Evolutionary conservation across 352 stramenopile genomes (phyloP).

Genomic region (Phytophthora macrochlamydospora): DNA sequence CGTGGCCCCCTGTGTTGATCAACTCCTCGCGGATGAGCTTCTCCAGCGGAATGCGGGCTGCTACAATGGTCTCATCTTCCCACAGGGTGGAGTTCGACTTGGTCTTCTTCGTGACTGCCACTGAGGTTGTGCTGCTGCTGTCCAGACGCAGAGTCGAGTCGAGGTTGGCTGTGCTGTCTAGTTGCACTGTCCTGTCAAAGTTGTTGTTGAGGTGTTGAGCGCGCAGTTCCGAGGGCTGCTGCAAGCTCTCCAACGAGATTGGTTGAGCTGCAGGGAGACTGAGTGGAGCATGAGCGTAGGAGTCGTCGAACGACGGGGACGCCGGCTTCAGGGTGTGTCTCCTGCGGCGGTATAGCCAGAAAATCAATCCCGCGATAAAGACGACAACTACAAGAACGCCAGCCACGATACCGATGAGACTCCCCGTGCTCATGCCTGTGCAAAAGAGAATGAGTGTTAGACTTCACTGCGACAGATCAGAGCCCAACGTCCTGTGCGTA

Average conservation of each 20-base stretch:
- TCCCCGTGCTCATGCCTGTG: slow-evolving; percentile 23
- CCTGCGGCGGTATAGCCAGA: slow-evolving; percentile 31
- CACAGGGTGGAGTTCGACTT: slow-evolving; percentile 25
- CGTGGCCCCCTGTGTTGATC: slow-evolving; percentile 52
- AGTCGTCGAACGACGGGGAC: slow-evolving; percentile 26
- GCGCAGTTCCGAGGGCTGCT: slow-evolving; percentile 6
- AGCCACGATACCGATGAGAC: slow-evolving; percentile 23
- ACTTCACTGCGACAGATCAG: background rate
- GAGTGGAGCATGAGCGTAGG: slow-evolving; percentile 15
- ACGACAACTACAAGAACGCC: slow-evolving; percentile 19
- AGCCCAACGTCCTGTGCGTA: slow-evolving; percentile 4
- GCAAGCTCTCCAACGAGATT: slow-evolving; percentile 22
- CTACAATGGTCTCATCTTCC: slow-evolving; percentile 38
- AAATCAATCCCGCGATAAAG: slow-evolving; percentile 22
- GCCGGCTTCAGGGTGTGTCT: slow-evolving; percentile 13
- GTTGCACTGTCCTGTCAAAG: slow-evolving; percentile 31
- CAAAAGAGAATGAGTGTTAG: slow-evolving; percentile 4
- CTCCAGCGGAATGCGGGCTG: slow-evolving; percentile 53
- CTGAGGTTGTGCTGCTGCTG: slow-evolving; percentile 8
- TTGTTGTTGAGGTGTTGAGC: slow-evolving; percentile 19
- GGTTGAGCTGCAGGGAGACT: slow-evolving; percentile 17
- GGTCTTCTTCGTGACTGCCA: slow-evolving; percentile 5
- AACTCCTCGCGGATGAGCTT: slow-evolving; percentile 45
- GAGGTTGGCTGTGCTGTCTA: slow-evolving; percentile 26
- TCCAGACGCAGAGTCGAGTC: slow-evolving; percentile 32